Evolutionary conservation across 2,329 filamentous ascomycete species (phyloP), one percentile per base, ranked within the genome.

Genomic region (Cercospora sojina): DNA sequence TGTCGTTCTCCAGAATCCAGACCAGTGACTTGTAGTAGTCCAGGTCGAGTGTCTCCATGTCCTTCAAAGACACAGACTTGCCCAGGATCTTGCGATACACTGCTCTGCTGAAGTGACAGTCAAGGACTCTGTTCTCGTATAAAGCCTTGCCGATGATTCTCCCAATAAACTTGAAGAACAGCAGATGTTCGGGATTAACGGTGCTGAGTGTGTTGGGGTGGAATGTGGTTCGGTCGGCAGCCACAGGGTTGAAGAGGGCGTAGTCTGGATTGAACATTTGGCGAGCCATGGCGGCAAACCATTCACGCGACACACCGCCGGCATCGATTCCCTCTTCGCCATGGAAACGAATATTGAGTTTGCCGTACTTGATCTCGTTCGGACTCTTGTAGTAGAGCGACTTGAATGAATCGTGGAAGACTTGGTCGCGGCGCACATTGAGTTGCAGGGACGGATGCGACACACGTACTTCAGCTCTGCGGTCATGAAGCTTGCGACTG

Each of bases 251-350:
- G 82, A 98, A 99, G 43, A 99, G 84, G 59, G 92, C 95, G 77
- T 98, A 99, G 80, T 97, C 95, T 58, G 95, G 91, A 79, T 99
- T 95, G 81, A 99, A 99, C 95, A 99, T 99, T 76, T 97, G 95
- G 68, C 95, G 88, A 31, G 96, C 90, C 71, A 99, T 90, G 60
- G 97, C 94, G 78, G 97, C 94, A 86, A 99, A 99, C 95, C 96
- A 99, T 82, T 99, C 95, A 76, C 96, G 89, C 41, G 94, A 97
- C 56, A 99, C 94, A 81, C 95, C 95, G 72, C 95, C 96, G 62
- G 95, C 95, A 80, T 99, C 96, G 49, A 99, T 93, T 79, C 96
- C 95, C 78, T 99, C 95, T 81, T 99, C 95, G 35, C 93, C 93
- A 73, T 95, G 91, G 87, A 99, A 99, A 62, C 94, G 90, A 74